Base-by-base conservation (phyloP, 1,284 basidiomycete genomes). In the Austroboletus novae-zelandiae region DNA sequence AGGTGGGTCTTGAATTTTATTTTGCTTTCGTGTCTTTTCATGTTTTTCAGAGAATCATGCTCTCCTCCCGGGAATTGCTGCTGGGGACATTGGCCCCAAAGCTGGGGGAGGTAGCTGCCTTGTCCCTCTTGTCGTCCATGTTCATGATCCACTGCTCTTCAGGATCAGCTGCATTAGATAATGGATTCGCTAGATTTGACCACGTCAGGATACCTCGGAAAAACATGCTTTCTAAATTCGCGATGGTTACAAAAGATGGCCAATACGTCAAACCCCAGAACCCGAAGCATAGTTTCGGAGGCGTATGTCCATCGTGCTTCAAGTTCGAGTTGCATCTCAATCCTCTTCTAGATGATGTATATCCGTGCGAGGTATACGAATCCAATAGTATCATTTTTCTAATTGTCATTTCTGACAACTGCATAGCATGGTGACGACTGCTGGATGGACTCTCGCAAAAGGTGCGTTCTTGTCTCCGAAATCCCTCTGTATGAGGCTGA, bases 171-270 rank as follows among this genome's bases (percentile, higher is more conserved):
- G 64, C 81, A 0, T 71, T 77, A 5, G 89, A 92, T 61, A 87
- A 91, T 53, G 89, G 89, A 2, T 91, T 80, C 56, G 82, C 79
- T 18, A 74, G 79, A 10, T 91, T 92, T 60, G 65, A 84, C 57
- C 81, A 78, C 51, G 80, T 90, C 50, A 77, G 83, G n/a, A 82
- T 92, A 50, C 87, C 89, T 1, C 79, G 83, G 47, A 76, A 77
- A 51, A 74, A 89, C 48, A 91, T 93, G 89, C 77, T 92, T 9
- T 84, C 81, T 36, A 83, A 81, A 52, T 90, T 89, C 57, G 81
- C 89, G 2, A 76, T 79, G 47, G 83, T 92, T 29, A 85, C 86
- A 1, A 72, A 80, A 39, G 80, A 81, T 1, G 87, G 86, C 5
- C 68, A 74, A 57, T 93, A 92, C 62, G 60, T 84, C 29, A 75